Conservation (phyloP, 2,329 filamentous ascomycete genomes). For the Beauveria sp. region DNA sequence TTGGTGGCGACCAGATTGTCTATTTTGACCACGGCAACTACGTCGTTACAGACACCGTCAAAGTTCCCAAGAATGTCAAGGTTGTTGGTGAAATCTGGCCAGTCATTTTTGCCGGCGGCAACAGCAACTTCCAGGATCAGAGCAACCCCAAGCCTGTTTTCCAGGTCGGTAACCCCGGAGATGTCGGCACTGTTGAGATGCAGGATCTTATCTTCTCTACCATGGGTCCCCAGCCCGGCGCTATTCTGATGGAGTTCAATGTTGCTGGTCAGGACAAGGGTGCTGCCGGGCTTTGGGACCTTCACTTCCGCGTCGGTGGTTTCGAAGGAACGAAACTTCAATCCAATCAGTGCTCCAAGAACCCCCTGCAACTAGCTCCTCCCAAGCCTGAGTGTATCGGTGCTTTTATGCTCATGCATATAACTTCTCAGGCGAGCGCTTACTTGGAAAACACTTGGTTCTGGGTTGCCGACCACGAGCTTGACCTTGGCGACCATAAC, state of each 20-base stretch:
- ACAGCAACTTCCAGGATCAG: constrained; percentile 62
- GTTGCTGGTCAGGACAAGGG: constrained; percentile 60
- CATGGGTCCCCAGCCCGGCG: constrained; percentile 73
- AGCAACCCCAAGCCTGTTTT: constrained; percentile 75
- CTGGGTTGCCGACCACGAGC: constrained; percentile 86
- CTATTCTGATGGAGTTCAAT: constrained; percentile 90
- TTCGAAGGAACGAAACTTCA: constrained; percentile 77
- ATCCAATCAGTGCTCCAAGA: constrained; percentile 72
- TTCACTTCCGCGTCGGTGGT: constrained; percentile 91
- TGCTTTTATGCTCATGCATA: constrained; percentile 62
- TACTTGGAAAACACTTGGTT: constrained; percentile 89
- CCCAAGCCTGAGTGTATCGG: constrained; percentile 64
- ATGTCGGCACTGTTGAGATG: constrained; percentile 76
- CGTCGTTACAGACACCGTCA: constrained; percentile 60
- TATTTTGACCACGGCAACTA: constrained; percentile 74
- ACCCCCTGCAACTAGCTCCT: constrained; percentile 52
- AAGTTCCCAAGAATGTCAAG: constrained; percentile 69
- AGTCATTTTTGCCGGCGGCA: constrained; percentile 74
- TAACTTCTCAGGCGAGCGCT: constrained; percentile 54
- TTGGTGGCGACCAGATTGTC: constrained; percentile 55
- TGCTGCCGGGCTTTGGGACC: constrained; percentile 80
- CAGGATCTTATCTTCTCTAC: constrained; percentile 82
- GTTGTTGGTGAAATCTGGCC: constrained; percentile 92
- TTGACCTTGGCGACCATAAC: constrained; percentile 65
- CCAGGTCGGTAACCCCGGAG: constrained; percentile 71